Evolutionary conservation across 2,329 filamentous ascomycete species (phyloP).

Genomic region (Cytospora paraplurivora): DNA sequence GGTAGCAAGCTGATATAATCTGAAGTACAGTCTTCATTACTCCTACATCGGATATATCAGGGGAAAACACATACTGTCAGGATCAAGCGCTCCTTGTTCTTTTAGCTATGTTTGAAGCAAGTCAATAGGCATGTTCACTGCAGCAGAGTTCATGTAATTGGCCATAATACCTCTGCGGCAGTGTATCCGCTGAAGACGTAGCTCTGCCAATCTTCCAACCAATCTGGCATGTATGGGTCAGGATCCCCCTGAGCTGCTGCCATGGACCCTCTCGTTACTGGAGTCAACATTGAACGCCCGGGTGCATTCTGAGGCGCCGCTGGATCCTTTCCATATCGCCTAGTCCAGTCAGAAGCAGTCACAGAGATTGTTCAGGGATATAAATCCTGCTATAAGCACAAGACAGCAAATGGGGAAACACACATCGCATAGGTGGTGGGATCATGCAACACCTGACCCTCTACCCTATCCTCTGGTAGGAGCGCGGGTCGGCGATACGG

Average conservation of each 20-base stretch:
- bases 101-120: neutral
- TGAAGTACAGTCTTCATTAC: too few species aligned
- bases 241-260: neutral
- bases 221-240: neutral
- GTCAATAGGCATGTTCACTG: too few species aligned
- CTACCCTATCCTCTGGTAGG: neutral
- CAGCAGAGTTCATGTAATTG: too few species aligned
- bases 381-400: neutral
- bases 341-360: neutral
- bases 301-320: neutral
- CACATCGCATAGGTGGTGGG: constrained; percentile 10
- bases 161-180: constrained; percentile 2
- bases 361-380: neutral
- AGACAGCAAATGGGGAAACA: neutral
- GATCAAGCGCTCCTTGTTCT: constrained; percentile 4
- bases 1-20: too few species aligned
- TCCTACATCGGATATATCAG: too few species aligned
- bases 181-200: constrained; percentile 2
- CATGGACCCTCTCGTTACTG: neutral
- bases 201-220: constrained; percentile 8
- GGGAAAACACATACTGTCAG: neutral
- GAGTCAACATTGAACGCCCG: constrained; percentile 11
- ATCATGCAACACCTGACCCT: neutral
- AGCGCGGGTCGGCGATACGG: constrained; percentile 2
- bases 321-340: neutral